Conservation (phyloP, 495 filamentous ascomycete genomes). For the Penicillium bovifimosum region DNA sequence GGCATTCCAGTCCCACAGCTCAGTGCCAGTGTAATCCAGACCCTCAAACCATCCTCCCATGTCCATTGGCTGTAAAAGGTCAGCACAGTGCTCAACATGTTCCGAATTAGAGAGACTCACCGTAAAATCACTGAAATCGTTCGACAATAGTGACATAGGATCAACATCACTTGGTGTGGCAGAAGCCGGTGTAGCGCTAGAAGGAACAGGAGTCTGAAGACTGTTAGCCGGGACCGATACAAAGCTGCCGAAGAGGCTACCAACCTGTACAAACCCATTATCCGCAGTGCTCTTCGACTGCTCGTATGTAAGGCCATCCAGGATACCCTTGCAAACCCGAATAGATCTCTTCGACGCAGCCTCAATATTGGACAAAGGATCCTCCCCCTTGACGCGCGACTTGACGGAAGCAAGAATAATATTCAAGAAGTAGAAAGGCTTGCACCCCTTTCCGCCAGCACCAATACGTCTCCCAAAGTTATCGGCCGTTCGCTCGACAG, state of each 20-base stretch:
- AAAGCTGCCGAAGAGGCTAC: not conserved
- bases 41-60: slow-evolving; percentile 33
- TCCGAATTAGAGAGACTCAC: slow-evolving; percentile 17
- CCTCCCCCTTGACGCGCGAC: slow-evolving; percentile 34
- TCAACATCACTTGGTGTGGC: slow-evolving; percentile 25
- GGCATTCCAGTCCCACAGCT: slow-evolving; percentile 35
- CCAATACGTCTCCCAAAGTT: slow-evolving; percentile 29
- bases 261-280: slow-evolving; percentile 8
- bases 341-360: slow-evolving; percentile 21
- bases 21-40: slow-evolving; percentile 23
- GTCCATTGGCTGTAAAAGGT: slow-evolving; percentile 28
- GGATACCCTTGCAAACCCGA: slow-evolving; percentile 20
- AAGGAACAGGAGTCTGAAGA: slow-evolving; percentile 7
- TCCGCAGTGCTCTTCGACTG: slow-evolving; percentile 20
- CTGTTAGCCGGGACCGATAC: not conserved
- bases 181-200: slow-evolving; percentile 12
- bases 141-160: slow-evolving; percentile 21
- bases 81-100: slow-evolving; percentile 5
- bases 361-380: slow-evolving; percentile 26
- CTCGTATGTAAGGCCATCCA: slow-evolving; percentile 23
- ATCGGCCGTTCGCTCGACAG: slow-evolving; percentile 30
- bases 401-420: slow-evolving; percentile 33
- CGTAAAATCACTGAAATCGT: slow-evolving; percentile 25
- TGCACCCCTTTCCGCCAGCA: slow-evolving; percentile 28
- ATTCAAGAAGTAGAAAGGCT: slow-evolving; percentile 32